Percentiles rank a stretch among this genome's conserved stretches.
These are phyloP conservation scores for Blastobotrys arbuscula DNA, from an alignment of 1,139 yeast genomes.

Conservation along the genomic window DNA sequence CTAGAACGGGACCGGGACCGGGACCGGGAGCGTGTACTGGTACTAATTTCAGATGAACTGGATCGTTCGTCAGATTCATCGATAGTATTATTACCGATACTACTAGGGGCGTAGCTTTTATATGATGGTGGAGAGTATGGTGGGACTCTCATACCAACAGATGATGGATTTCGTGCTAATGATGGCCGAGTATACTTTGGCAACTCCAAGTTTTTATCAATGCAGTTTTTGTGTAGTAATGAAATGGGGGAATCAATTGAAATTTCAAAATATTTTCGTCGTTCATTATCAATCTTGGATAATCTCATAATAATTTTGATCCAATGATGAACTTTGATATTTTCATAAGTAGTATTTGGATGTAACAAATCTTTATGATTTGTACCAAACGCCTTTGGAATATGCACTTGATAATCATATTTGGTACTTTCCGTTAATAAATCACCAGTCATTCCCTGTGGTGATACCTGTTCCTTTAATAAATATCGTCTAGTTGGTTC, in stretches of 20 bases:
- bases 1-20: background rate
- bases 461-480: conserved; percentile 72
- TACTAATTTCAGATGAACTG: background rate
- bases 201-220: conserved; percentile 33
- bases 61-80: background rate
- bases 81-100: background rate
- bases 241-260: conserved; percentile 90
- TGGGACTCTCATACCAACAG: conserved; percentile 9
- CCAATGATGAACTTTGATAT: conserved; percentile 90
- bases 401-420: conserved; percentile 68
- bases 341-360: conserved; percentile 74
- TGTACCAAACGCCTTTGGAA: conserved; percentile 55
- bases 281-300: conserved; percentile 54
- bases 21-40: no score
- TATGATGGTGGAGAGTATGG: background rate
- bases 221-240: conserved; percentile 48
- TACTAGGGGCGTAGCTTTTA: no score
- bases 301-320: conserved; percentile 77
- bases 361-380: conserved; percentile 40
- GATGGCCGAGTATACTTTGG: conserved; percentile 34
- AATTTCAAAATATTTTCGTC: conserved; percentile 81
- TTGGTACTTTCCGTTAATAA: conserved; percentile 39
- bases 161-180: conserved; percentile 25
- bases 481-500: conserved; percentile 83
- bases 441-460: conserved; percentile 39